Evolutionary conservation across 192 early-diverging fungal genomes (phyloP), one percentile per base, ranked within the genome.

Genomic region (Jimgerdemannia flammicorona): DNA sequence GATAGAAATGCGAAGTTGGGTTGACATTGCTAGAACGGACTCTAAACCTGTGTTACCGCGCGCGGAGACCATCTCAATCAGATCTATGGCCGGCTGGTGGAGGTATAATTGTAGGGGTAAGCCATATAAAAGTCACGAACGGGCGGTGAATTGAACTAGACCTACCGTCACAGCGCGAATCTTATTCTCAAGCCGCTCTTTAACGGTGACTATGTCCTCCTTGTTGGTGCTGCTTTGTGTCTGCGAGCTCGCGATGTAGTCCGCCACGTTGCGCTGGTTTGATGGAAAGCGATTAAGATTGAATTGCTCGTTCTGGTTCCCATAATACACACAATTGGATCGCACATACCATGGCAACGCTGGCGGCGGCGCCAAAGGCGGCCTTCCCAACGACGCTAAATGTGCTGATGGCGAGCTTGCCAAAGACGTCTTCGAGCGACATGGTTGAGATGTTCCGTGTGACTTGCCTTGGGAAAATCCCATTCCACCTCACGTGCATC

Each of bases 41-140:
- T 86, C 78, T 59, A 91, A 77, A 10, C 87, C 81, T 7, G 82
- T 85, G 73, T 93, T 87, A 0, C 90, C 90, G 71, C 89, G 85
- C 8, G 90, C 89, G 2, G 87, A 84, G 49, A 87, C 85, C 11
- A 88, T 84, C 44, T 88, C 89, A 54, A 92, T 85, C 14, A 90
- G 81, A 78, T 93, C 91, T 69, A 93, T 90, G 40, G 91, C 86
- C n/a, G 92, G 92, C 71, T 88, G 82, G 49, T 59, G 49, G 14
- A 10, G 49, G 29, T 29, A 29, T 29, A 29, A 29, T 29, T 29
- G 29, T 0, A 29, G 29, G 29, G 29, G 29, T 29, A 29, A 29
- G 29, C 29, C 29, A 29, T 29, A 64, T 73, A 40, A 18, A 44
- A 19, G 17, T 59, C 54, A 72, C 40, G 20, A 70, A 18, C 20